Base-by-base conservation (phyloP, 345 rosid genomes). In the Balakata baccata region DNA sequence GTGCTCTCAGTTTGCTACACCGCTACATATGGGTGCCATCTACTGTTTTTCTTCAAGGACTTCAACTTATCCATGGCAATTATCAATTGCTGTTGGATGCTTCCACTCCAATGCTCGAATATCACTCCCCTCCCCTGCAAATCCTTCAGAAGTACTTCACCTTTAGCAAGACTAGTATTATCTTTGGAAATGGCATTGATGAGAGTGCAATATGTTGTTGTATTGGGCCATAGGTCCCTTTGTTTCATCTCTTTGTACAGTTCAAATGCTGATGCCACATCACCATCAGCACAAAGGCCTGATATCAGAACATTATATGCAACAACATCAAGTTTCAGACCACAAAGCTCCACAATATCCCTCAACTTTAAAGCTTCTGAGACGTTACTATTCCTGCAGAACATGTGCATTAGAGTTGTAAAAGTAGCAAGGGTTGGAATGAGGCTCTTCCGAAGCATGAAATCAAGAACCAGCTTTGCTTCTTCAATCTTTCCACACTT, bases 231-330 rank as follows among this genome's bases (percentile, higher is more conserved):
- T n/a, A 92, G 82, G 43, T 83, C 86, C 61, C 70, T 80, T 68
- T 70, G 80, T 77, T 90, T 94, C 90, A 92, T 90, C 88, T 89
- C 92, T 82, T 89, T 84, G 78, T 88, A 92, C 78, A 89, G 84
- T 68, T 84, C 74, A 70, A 85, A 72, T 14, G 95, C 92, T 82
- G 75, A 69, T 57, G 63, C 75, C 67, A 84, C 69, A 73, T 90
- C 88, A 79, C 89, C 86, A 69, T 58, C 70, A 62, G 74, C 85
- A 81, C 97, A 92, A 43, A 83, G 78, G 72, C 93, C 97, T 6
- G 86, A 79, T 74, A 94, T 84, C 53, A 94, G 84, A 54, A 92
- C 98, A 81, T 90, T 92, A 82, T 87, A 92, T 14, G 85, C 82
- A 69, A 89, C 87, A 43, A 86, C 88, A 79, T 94, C 97, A 63